A percentile compares a stretch with the other conserved stretches of the same genome.
These are phyloP conservation scores for Aspergillus sclerotioniger DNA, from an alignment of 495 filamentous ascomycete genomes.

Conservation along the genomic window DNA sequence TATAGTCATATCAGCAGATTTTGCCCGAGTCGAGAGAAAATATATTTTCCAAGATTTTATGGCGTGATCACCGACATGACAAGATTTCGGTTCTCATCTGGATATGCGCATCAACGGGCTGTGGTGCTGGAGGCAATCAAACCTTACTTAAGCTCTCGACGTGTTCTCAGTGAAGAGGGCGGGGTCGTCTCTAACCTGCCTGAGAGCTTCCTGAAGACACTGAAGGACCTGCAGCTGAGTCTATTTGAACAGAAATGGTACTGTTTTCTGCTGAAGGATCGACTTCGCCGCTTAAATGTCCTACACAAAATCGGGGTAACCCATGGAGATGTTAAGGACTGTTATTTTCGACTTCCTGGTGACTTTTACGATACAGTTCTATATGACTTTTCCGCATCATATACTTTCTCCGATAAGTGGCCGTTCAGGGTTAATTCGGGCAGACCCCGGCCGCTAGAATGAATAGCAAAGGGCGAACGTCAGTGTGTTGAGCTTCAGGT, in stretches of 20 bases:
- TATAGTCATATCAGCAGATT: constrained; percentile 4
- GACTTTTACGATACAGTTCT: constrained; percentile 25
- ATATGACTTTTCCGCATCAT: constrained; percentile 22
- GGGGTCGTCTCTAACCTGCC: neutral
- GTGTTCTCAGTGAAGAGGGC: constrained; percentile 2
- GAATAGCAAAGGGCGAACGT: constrained; percentile 12
- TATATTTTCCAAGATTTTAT: constrained; percentile 1
- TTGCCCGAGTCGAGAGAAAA: neutral
- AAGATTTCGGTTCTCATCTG: neutral
- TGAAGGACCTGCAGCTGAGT: neutral
- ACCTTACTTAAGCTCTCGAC: constrained; percentile 1
- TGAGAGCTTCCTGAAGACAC: neutral
- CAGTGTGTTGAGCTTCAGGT: constrained; percentile 9
- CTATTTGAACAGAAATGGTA: constrained; percentile 14
- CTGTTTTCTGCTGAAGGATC: constrained; percentile 22
- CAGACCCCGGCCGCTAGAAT: constrained; percentile 11
- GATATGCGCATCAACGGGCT: constrained; percentile 1
- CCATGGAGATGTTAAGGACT: constrained; percentile 21
- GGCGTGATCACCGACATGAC: constrained; percentile 2
- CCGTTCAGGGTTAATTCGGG: constrained; percentile 12
- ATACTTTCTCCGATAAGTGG: constrained; percentile 17
- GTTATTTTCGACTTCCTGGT: constrained; percentile 20
- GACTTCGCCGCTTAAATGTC: constrained; percentile 21
- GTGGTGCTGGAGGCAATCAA: constrained; percentile 1
- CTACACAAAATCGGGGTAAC: constrained; percentile 23